These are phyloP conservation scores for Metrosideros polymorpha DNA, from an alignment of 441 rosid genomes.

Conservation along the genomic window DNA sequence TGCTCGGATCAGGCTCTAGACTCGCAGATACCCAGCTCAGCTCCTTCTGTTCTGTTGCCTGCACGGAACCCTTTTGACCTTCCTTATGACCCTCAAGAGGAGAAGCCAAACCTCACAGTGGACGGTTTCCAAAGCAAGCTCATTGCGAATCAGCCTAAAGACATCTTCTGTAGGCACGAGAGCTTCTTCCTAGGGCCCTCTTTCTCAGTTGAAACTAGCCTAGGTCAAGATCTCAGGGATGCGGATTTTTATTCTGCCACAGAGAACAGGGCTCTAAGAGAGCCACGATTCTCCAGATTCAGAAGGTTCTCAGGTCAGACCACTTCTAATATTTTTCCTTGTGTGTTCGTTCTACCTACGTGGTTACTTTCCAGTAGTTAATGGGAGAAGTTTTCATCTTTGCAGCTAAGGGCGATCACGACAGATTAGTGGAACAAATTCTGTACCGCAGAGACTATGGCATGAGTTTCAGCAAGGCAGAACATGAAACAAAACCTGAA, in stretches of 20 bases:
- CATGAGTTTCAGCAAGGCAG: constrained; percentile 13
- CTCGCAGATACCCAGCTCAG: constrained; percentile 57
- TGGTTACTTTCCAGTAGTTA: neutral
- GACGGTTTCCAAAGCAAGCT: constrained; percentile 70
- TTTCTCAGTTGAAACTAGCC: constrained; percentile 20
- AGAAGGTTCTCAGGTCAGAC: constrained; percentile 20
- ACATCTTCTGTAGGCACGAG: constrained; percentile 64
- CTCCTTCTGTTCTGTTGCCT: constrained; percentile 69
- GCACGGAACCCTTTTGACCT: constrained; percentile 73
- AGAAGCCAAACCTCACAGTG: constrained; percentile 60
- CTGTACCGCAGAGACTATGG: constrained; percentile 9
- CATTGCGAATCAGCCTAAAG: constrained; percentile 31
- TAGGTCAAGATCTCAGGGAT: constrained; percentile 12
- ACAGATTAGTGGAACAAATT: constrained; percentile 13
- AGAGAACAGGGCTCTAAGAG: constrained; percentile 1
- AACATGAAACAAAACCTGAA: constrained; percentile 13
- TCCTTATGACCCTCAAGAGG: constrained; percentile 80
- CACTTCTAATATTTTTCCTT: neutral
- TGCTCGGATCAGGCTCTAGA: constrained; percentile 13
- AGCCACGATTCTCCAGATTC: constrained; percentile 5
- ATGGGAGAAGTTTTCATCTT: neutral
- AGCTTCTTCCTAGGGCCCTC: constrained; percentile 54
- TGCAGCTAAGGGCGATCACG: constrained; percentile 31
- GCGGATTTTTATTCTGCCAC: neutral
- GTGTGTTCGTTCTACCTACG: neutral